Evolutionary conservation across 2,329 filamentous ascomycete species (phyloP).

Genomic region (Pyricularia sp.): DNA sequence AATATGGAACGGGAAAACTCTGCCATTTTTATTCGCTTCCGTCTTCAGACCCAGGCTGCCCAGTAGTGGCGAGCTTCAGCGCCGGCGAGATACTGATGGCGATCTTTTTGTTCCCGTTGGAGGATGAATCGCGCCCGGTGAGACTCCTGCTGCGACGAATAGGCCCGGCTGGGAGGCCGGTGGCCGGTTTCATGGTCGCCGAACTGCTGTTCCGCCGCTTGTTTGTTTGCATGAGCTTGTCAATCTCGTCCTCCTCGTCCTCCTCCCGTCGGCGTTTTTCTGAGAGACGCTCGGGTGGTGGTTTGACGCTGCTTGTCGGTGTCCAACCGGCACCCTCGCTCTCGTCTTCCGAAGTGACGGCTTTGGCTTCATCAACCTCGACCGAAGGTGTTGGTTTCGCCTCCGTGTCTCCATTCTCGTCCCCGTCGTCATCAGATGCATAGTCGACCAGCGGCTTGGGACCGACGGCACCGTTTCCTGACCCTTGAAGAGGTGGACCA

Average conservation of each 20-base stretch:
- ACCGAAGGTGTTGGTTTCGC: slow-evolving; percentile 18
- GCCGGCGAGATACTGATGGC: slow-evolving; percentile 46
- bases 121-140: slow-evolving; percentile 21
- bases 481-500: background rate
- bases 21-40: background rate
- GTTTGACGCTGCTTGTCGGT: slow-evolving; percentile 12
- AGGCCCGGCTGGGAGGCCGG: slow-evolving; percentile 9
- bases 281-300: slow-evolving; percentile 64
- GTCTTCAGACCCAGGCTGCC: background rate
- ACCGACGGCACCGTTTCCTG: slow-evolving; percentile 9
- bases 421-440: slow-evolving; percentile 78
- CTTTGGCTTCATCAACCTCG: slow-evolving; percentile 13
- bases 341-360: slow-evolving; percentile 11
- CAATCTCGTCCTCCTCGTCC: slow-evolving; percentile 87
- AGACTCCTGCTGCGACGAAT: slow-evolving; percentile 35
- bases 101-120: slow-evolving; percentile 41
- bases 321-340: slow-evolving; percentile 13
- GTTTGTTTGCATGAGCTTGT: slow-evolving; percentile 63
- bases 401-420: slow-evolving; percentile 48
- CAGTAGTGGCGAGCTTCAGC: slow-evolving; percentile 21
- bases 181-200: slow-evolving; percentile 25
- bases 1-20: background rate
- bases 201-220: slow-evolving; percentile 51
- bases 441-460: slow-evolving; percentile 80
- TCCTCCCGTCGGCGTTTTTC: slow-evolving; percentile 90